Conservation (phyloP, 225 moss, liverwort and hornwort species). For the Straminergon stramineum region DNA sequence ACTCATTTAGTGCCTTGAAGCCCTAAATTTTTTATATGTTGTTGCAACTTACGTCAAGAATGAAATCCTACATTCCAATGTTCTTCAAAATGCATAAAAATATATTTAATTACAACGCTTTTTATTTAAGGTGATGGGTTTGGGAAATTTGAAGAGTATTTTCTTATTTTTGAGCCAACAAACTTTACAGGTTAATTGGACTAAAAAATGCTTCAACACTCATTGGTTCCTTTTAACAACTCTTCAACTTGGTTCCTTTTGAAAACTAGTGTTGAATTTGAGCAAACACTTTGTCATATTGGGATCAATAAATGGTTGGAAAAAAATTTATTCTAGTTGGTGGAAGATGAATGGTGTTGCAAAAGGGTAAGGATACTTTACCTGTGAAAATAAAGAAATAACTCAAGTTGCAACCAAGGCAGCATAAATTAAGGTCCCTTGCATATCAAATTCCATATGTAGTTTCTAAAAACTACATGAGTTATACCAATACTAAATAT, state of each 20-base stretch:
- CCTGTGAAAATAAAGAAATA: neutral
- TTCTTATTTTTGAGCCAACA: neutral
- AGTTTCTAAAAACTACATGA: neutral
- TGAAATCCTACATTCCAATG: rapidly evolving
- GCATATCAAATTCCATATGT: neutral
- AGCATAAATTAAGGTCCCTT: rapidly evolving
- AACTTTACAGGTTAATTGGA: neutral
- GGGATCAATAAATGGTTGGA: rapidly evolving
- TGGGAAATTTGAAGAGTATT: neutral
- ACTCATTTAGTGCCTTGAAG: neutral
- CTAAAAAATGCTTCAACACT: neutral
- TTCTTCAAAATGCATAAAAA: neutral
- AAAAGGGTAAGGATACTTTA: neutral
- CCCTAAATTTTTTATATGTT: neutral
- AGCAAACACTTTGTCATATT: neutral
- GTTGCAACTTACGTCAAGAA: neutral
- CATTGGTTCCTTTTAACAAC: neutral
- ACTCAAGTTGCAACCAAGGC: neutral
- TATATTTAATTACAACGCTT: neutral
- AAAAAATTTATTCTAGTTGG: neutral
- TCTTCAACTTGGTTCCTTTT: neutral
- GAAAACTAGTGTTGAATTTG: neutral
- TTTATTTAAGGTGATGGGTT: neutral
- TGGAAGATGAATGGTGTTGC: neutral
- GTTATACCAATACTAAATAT: neutral